phyloP scores from a whole-genome alignment of 2,329 filamentous ascomycete genomes.

The Calonectria ilicicola region DNA sequence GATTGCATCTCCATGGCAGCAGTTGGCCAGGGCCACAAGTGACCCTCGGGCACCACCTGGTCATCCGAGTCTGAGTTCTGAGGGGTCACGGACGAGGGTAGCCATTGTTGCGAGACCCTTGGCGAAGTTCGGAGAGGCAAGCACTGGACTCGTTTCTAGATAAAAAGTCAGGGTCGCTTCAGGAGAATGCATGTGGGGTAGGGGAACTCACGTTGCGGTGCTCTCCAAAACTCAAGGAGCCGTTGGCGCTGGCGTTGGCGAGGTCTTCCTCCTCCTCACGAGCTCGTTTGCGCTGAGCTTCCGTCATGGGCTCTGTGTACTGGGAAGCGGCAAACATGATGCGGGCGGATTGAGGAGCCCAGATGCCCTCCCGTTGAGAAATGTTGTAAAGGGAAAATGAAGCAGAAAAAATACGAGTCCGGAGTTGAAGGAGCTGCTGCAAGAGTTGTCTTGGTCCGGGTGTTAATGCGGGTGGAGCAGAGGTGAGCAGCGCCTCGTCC shows the following conservation, averaged over 20 bases:
- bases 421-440: constrained; percentile 26
- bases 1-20: constrained; percentile 28
- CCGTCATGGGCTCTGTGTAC: constrained; percentile 47
- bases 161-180: neutral
- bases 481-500: constrained; percentile 21
- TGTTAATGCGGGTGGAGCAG: constrained; percentile 42
- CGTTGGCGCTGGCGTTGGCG: constrained; percentile 47
- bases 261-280: constrained; percentile 61
- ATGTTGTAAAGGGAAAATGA: constrained; percentile 10
- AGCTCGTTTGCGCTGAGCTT: constrained; percentile 57
- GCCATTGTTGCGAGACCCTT: constrained; percentile 44
- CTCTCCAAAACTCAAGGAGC: constrained; percentile 59
- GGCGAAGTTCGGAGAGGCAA: constrained; percentile 63
- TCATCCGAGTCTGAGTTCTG: constrained; percentile 56
- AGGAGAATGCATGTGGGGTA: neutral
- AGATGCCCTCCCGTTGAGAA: constrained; percentile 4
- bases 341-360: constrained; percentile 12
- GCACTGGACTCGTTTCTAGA: constrained; percentile 66
- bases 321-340: constrained; percentile 54
- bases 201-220: constrained; percentile 60
- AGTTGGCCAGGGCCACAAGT: constrained; percentile 50
- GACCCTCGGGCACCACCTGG: constrained; percentile 40
- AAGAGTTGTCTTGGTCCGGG: constrained; percentile 34
- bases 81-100: constrained; percentile 51
- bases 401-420: constrained; percentile 21